These are phyloP conservation scores for Marchantia paleacea DNA, from an alignment of 225 moss, liverwort and hornwort species.

Conservation along the genomic window DNA sequence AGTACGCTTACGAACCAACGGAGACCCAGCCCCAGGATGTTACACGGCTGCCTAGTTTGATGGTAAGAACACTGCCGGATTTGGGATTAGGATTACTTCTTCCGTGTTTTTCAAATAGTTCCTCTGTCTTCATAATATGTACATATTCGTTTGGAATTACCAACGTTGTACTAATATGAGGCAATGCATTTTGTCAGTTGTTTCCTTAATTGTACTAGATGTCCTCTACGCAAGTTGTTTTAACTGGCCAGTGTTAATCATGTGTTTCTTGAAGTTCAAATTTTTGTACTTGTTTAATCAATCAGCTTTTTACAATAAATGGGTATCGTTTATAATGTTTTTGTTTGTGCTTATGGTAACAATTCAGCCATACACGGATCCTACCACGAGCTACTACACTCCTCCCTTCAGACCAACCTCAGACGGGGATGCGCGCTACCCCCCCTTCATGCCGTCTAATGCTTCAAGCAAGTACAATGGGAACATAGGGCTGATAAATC, in stretches of 20 bases:
- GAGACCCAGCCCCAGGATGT: constrained; percentile 71
- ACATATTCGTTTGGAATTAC: too few species aligned
- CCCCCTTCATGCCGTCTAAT: constrained; percentile 64
- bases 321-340: not conserved
- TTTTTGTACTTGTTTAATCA: too few species aligned
- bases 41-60: constrained; percentile 69
- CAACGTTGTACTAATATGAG: too few species aligned
- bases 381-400: constrained; percentile 75
- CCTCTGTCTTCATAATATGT: not conserved
- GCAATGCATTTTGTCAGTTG: too few species aligned
- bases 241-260: too few species aligned
- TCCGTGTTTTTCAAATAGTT: too few species aligned
- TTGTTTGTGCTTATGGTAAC: not conserved
- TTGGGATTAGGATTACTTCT: too few species aligned
- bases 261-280: too few species aligned
- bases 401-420: constrained; percentile 66
- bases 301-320: too few species aligned
- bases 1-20: constrained; percentile 73
- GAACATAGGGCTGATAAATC: constrained; percentile 64
- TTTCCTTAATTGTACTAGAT: too few species aligned
- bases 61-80: constrained; percentile 42
- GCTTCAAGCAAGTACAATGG: constrained; percentile 80
- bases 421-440: constrained; percentile 77
- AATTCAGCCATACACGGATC: constrained; percentile 55
- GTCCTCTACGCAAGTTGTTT: too few species aligned